These are phyloP conservation scores for Kwoniella bestiolae DNA, from an alignment of 768 basidiomycete genomes.

Conservation along the genomic window DNA sequence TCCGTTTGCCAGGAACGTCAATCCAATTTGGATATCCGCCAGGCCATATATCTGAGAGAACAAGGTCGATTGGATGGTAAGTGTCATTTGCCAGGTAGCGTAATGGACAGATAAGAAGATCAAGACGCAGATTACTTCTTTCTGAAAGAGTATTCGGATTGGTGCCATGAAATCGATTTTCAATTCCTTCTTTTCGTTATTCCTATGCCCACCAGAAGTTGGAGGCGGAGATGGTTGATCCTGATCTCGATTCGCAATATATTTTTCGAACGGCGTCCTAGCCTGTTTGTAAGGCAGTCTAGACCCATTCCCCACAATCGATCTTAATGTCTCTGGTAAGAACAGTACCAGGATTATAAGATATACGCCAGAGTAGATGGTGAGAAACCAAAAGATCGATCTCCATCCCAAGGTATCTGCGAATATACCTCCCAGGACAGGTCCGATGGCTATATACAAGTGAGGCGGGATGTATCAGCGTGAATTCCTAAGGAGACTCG, in stretches of 20 bases:
- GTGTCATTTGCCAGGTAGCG: slow-evolving; percentile 40
- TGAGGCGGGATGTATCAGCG: too few species aligned
- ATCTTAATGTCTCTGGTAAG: slow-evolving; percentile 61
- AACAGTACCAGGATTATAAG: slow-evolving; percentile 60
- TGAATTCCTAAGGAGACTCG: slow-evolving; percentile 20
- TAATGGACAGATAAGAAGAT: slow-evolving; percentile 51
- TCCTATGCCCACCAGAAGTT: too few species aligned
- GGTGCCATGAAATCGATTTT: slow-evolving; percentile 11
- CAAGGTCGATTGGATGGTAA: slow-evolving; percentile 60
- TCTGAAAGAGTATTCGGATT: slow-evolving; percentile 37
- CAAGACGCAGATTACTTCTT: slow-evolving; percentile 51
- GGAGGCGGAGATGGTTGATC: slow-evolving; percentile 38
- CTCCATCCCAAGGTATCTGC: slow-evolving; percentile 69
- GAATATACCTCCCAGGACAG: slow-evolving; percentile 52
- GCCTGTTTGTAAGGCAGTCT: slow-evolving; percentile 41
- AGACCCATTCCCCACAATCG: slow-evolving; percentile 53
- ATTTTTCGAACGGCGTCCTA: slow-evolving; percentile 28
- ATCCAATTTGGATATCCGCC: slow-evolving; percentile 69
- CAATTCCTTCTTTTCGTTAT: slow-evolving; percentile 19
- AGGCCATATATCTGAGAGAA: slow-evolving; percentile 67
- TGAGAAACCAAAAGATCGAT: slow-evolving; percentile 54
- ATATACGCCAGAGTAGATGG: slow-evolving; percentile 39
- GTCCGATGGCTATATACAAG: slow-evolving; percentile 33
- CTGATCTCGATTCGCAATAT: slow-evolving; percentile 32
- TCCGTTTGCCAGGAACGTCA: slow-evolving; percentile 51